Percentiles rank a stretch among this genome's conserved stretches.
phyloP scores from a whole-genome alignment of 192 early-diverging fungal species.

The Helicostylum pulchrum region DNA sequence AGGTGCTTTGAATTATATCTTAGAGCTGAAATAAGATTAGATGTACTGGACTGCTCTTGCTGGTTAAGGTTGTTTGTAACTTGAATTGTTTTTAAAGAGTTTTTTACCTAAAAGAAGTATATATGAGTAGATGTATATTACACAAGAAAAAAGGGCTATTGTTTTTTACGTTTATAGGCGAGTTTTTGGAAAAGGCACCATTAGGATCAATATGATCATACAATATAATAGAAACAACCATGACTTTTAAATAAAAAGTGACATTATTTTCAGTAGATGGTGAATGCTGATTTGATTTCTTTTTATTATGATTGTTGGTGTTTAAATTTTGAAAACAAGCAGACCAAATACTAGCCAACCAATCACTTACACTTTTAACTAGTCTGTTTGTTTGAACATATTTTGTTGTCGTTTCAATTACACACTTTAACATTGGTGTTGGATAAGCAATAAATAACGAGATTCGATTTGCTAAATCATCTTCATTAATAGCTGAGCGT shows the following conservation, averaged over 20 bases:
- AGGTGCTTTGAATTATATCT: conserved; percentile 77
- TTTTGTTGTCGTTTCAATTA: conserved; percentile 72
- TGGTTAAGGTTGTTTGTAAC: conserved; percentile 24
- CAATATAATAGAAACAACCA: conserved; percentile 81
- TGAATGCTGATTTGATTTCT: conserved; percentile 11
- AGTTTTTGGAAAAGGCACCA: conserved; percentile 71
- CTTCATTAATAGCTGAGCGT: conserved; percentile 57
- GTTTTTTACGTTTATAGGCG: too few relatives aligned
- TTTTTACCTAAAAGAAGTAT: conserved; percentile 37
- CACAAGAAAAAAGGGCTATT: too few relatives aligned
- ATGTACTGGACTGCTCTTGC: conserved; percentile 27
- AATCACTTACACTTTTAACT: conserved; percentile 51
- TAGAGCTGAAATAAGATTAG: conserved; percentile 69
- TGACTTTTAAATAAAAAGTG: conserved; percentile 76
- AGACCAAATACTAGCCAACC: conserved; percentile 66
- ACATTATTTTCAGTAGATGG: conserved; percentile 25
- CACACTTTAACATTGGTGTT: conserved; percentile 81
- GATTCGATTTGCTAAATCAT: conserved; percentile 86
- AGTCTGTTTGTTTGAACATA: conserved; percentile 48
- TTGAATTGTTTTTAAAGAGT: conserved; percentile 34
- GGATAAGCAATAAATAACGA: conserved; percentile 93
- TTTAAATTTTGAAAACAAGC: conserved; percentile 62
- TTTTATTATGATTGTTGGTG: conserved; percentile 40
- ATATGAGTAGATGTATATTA: too few relatives aligned
- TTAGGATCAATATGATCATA: conserved; percentile 84